Conservation (phyloP, 1,139 yeast species). For the Ashbya aceris region DNA sequence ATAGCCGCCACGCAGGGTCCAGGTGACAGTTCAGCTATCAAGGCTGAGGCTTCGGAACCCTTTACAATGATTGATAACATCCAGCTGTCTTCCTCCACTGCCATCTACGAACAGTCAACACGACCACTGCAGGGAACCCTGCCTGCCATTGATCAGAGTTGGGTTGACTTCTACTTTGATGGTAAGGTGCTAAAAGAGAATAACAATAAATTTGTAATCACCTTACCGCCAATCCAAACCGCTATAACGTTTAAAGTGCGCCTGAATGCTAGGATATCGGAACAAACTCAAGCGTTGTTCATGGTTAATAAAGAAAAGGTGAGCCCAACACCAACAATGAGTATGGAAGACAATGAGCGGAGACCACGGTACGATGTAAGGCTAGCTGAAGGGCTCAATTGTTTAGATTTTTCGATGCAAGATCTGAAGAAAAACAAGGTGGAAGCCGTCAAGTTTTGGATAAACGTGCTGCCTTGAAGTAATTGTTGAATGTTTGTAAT, state of each 20-base stretch:
- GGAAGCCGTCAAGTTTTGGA: conserved; percentile 26
- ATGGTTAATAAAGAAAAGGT: conserved; percentile 20
- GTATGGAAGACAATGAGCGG: conserved; percentile 7
- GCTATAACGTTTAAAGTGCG: conserved; percentile 18
- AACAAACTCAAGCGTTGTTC: conserved; percentile 11
- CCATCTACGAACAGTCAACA: conserved; percentile 23
- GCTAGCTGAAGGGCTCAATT: conserved; percentile 25
- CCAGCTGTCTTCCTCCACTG: conserved; percentile 22
- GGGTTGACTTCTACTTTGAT: conserved; percentile 25
- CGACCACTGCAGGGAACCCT: conserved; percentile 24
- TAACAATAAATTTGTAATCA: conserved; percentile 23
- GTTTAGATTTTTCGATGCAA: conserved; percentile 19
- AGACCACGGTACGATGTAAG: conserved; percentile 21
- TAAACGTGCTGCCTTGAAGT: conserved; percentile 25
- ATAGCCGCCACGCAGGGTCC: neutral
- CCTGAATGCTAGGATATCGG: conserved; percentile 11
- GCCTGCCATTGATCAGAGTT: conserved; percentile 24
- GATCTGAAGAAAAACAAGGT: conserved; percentile 8
- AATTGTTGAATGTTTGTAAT: too few species aligned
- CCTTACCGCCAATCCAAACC: conserved; percentile 25
- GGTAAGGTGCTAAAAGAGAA: conserved; percentile 21
- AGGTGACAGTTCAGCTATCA: conserved; percentile 12
- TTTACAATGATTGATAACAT: conserved; percentile 19
- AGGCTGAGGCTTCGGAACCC: conserved; percentile 12
- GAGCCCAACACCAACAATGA: conserved; percentile 7